phyloP scores from a whole-genome alignment of 2,329 filamentous ascomycete species.

The Waltergamsia citrina region DNA sequence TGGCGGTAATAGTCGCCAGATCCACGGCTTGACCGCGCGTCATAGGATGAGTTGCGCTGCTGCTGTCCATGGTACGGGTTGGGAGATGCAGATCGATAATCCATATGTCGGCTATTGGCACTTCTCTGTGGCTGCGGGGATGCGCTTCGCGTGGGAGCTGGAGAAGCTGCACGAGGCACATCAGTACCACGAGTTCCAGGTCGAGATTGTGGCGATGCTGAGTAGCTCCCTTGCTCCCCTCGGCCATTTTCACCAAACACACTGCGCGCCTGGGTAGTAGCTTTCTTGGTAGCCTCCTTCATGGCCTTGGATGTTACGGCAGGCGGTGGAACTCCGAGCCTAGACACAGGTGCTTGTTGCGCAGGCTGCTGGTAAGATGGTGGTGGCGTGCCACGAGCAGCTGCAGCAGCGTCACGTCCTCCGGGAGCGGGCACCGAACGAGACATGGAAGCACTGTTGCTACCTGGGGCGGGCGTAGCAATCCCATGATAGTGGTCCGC shows the following conservation, averaged over 20 bases:
- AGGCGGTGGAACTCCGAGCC: conserved; percentile 80
- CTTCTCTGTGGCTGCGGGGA: conserved; percentile 52
- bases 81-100: conserved; percentile 45
- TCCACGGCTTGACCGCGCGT: background rate
- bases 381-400: conserved; percentile 66
- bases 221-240: conserved; percentile 15
- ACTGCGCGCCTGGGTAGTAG: conserved; percentile 70
- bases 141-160: conserved; percentile 54
- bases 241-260: conserved; percentile 52
- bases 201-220: conserved; percentile 33
- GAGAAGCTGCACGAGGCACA: conserved; percentile 54
- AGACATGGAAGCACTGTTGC: conserved; percentile 24
- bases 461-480: conserved; percentile 62
- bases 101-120: conserved; percentile 30
- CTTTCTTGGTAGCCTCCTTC: conserved; percentile 90
- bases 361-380: conserved; percentile 62
- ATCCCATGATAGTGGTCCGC: conserved; percentile 95
- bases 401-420: conserved; percentile 34
- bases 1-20: conserved; percentile 5
- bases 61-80: conserved; percentile 47
- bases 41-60: conserved; percentile 23
- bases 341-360: conserved; percentile 52
- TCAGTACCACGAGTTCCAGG: conserved; percentile 51
- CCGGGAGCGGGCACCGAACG: conserved; percentile 51
- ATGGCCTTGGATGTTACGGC: conserved; percentile 91